phyloP scores from a whole-genome alignment of 768 basidiomycete genomes.

The Sarcodon aspratus region DNA sequence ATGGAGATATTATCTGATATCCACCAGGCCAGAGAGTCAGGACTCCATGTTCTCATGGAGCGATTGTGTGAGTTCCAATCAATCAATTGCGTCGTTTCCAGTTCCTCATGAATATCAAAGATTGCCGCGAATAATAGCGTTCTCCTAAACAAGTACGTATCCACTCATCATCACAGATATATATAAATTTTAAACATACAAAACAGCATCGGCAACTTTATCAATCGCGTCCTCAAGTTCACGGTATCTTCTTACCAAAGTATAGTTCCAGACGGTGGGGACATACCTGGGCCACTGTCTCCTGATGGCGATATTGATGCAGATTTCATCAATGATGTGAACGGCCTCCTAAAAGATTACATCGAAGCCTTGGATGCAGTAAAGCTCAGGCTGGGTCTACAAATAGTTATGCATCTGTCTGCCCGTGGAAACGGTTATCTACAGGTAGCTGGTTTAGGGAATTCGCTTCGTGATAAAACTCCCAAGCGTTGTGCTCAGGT shows the following conservation, averaged over 20 bases:
- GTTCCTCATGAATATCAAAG: slow-evolving; percentile 22
- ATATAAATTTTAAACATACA: background rate
- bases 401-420: slow-evolving; percentile 84
- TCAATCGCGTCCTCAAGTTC: slow-evolving; percentile 92
- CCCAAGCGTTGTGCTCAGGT: slow-evolving; percentile 86
- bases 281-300: slow-evolving; percentile 58
- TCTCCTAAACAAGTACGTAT: slow-evolving; percentile 77
- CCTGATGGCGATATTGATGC: slow-evolving; percentile 54
- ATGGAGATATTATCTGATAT: slow-evolving; percentile 94
- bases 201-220: slow-evolving; percentile 87
- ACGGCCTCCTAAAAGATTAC: slow-evolving; percentile 69
- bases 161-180: background rate
- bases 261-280: slow-evolving; percentile 69
- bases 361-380: slow-evolving; percentile 84
- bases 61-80: slow-evolving; percentile 57
- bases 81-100: background rate
- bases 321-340: slow-evolving; percentile 73
- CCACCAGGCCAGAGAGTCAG: slow-evolving; percentile 84
- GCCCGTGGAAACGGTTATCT: slow-evolving; percentile 87
- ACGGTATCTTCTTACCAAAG: slow-evolving; percentile 75
- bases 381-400: slow-evolving; percentile 80
- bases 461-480: slow-evolving; percentile 71
- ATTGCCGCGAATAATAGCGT: slow-evolving; percentile 90
- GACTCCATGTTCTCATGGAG: slow-evolving; percentile 97
- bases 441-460: slow-evolving; percentile 86